These are phyloP conservation scores for Pyropia yezoensis DNA, from an alignment of 23 red algal genomes.

Conservation along the genomic window DNA sequence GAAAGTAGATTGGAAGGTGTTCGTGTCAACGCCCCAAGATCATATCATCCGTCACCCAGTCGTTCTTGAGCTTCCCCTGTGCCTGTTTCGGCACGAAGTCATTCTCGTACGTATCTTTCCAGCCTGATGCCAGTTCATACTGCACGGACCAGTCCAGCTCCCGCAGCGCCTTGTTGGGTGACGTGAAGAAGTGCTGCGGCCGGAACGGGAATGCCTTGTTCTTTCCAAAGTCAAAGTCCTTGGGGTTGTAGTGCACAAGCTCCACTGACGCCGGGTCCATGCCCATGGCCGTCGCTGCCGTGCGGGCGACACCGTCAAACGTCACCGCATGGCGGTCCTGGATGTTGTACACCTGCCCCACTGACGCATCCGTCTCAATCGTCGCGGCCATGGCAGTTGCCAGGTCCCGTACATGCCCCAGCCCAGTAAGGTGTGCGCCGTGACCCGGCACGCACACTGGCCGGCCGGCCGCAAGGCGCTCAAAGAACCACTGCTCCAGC, in stretches of 20 bases:
- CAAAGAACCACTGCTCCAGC: conserved; percentile 95
- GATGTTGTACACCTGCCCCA: conserved; percentile 91
- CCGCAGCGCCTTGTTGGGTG: conserved; percentile 55
- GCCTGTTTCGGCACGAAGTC: conserved; percentile 69
- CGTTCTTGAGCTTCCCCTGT: conserved; percentile 45
- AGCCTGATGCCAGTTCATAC: conserved; percentile 58
- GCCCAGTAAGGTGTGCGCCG: conserved; percentile 84
- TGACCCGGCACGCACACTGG: conserved; percentile 89
- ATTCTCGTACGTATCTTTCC: conserved; percentile 87
- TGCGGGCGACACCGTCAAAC: conserved; percentile 77
- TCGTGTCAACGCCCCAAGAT: conserved; percentile 7
- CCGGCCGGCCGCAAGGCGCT: conserved; percentile 67
- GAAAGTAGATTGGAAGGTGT: too few species aligned
- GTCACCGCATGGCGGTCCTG: conserved; percentile 81
- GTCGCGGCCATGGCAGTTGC: conserved; percentile 82
- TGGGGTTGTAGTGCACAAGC: conserved; percentile 96
- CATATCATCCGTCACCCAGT: conserved; percentile 85
- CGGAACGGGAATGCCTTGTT: conserved; percentile 92
- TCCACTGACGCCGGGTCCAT: conserved; percentile 53
- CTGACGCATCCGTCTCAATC: conserved; percentile 18
- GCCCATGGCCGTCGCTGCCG: conserved; percentile 68
- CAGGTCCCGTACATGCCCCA: conserved; percentile 93
- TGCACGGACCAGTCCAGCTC: conserved; percentile 85
- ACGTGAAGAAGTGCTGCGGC: conserved; percentile 93
- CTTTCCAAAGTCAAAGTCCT: conserved; percentile 74